Evolutionary conservation across 2,329 filamentous ascomycete species (phyloP), one percentile per base, ranked within the genome.

Genomic region (Alternaria brassicicola): DNA sequence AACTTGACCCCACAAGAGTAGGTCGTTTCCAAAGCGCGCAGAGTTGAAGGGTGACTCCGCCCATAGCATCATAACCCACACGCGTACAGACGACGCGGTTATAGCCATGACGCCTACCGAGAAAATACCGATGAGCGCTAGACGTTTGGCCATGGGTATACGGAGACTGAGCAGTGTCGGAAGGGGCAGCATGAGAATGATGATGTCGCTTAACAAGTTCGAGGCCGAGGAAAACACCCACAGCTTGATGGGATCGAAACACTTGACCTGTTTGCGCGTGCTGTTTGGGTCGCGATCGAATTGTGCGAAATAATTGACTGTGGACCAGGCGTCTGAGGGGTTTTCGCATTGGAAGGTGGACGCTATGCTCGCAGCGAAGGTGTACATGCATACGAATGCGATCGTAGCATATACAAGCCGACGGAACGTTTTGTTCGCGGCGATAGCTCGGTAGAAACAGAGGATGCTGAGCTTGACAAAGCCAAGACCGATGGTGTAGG

Each of bases 81-180:
- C 71, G 31, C 75, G 71, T 21, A 77, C 69, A 17, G 74, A 74
- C 5, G 69, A 74, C 3, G 75, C 74, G 2, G 75, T 60, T 15
- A 76, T 75, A 19, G 74, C 74, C 60, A 78, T 66, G 54, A 76
- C 64, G 25, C 75, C 74, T 15, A 77, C 64, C 2, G 68, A 70
- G 61, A 78, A 77, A 46, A 77, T 74, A 10, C 68, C 72, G 8
- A 77, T 65, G n/a, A 88, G 77, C 0, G 83, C 84, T 13, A 83
- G 68, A 52, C 85, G 84, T 54, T 85, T 82, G 3, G 76, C 76
- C 4, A 67, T 70, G 0, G 83, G 81, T 6, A 85, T 82, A 54
- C 82, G 76, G 3, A 85, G 76, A 2, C 75, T 75, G 0, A 78
- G 70, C 26, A 83, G 74, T 43, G 82, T 76, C 0, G 81, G 80